These are phyloP conservation scores for Botrytis cinerea DNA, from an alignment of 2,329 filamentous ascomycete genomes.

Conservation along the genomic window DNA sequence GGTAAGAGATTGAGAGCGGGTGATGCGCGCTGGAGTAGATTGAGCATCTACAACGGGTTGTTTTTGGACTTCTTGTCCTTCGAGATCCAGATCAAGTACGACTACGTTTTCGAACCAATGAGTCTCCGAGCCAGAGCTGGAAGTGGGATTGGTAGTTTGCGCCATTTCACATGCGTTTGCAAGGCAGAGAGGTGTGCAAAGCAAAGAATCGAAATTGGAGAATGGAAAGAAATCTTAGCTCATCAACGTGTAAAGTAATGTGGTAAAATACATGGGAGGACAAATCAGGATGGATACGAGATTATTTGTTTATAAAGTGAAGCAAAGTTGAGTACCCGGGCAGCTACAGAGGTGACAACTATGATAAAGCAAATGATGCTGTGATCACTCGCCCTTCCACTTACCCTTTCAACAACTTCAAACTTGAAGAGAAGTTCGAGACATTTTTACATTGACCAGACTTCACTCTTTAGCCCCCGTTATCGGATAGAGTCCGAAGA, in stretches of 20 bases:
- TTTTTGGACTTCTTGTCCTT: conserved; percentile 28
- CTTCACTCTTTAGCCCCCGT: neutral
- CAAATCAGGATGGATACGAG: neutral
- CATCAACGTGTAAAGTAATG: neutral
- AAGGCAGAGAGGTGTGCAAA: neutral
- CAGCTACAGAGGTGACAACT: neutral
- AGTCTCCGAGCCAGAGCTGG: neutral
- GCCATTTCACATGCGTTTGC: neutral
- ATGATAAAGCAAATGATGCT: neutral
- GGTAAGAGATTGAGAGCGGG: conserved; percentile 32
- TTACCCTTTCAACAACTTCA: neutral
- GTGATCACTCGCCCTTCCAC: neutral
- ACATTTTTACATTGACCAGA: neutral
- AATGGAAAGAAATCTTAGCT: too few species aligned
- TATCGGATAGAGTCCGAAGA: neutral
- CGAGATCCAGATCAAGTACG: conserved; percentile 30
- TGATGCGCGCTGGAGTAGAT: conserved; percentile 24
- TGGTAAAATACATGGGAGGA: neutral
- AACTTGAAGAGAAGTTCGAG: neutral
- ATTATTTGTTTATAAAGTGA: neutral
- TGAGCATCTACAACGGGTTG: neutral
- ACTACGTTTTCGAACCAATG: conserved; percentile 1
- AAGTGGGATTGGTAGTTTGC: neutral
- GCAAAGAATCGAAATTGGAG: neutral
- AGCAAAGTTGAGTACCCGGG: neutral